phyloP scores from a whole-genome alignment of 495 filamentous ascomycete genomes.

The Penicillium nucicola region DNA sequence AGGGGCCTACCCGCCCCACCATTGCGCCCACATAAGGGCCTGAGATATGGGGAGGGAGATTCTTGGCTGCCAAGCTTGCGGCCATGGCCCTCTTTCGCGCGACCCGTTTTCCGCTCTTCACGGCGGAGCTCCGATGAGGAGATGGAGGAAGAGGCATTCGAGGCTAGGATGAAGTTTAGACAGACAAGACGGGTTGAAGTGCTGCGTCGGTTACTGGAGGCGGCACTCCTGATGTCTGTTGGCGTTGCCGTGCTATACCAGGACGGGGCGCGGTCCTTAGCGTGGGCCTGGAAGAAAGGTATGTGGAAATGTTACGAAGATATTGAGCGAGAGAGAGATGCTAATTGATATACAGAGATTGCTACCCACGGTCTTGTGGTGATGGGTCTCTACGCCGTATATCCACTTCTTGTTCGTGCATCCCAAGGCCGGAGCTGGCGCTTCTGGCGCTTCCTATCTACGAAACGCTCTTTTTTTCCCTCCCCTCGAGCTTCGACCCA shows the following conservation, averaged over 20 bases:
- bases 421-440: constrained; percentile 25
- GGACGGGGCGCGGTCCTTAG: constrained; percentile 29
- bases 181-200: constrained; percentile 41
- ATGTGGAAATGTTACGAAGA: neutral
- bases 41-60: constrained; percentile 55
- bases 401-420: constrained; percentile 39
- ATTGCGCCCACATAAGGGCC: constrained; percentile 67
- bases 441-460: constrained; percentile 19
- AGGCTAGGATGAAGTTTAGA: constrained; percentile 27
- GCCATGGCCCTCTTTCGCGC: constrained; percentile 38
- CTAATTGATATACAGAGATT: constrained; percentile 43
- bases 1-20: constrained; percentile 78
- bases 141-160: constrained; percentile 21
- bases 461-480: constrained; percentile 38
- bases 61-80: constrained; percentile 34
- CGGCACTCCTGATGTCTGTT: constrained; percentile 40
- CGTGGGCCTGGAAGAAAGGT: constrained; percentile 47
- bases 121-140: constrained; percentile 41
- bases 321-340: neutral
- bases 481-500: constrained; percentile 80
- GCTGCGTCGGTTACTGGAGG: constrained; percentile 43
- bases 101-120: constrained; percentile 30
- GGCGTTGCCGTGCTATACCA: constrained; percentile 38
- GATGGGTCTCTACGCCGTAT: constrained; percentile 41
- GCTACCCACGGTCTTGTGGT: constrained; percentile 38